A percentile compares a stretch with the other conserved stretches of the same genome.
Conservation (phyloP, 768 basidiomycete species). For the Psilocybe cubensis region DNA sequence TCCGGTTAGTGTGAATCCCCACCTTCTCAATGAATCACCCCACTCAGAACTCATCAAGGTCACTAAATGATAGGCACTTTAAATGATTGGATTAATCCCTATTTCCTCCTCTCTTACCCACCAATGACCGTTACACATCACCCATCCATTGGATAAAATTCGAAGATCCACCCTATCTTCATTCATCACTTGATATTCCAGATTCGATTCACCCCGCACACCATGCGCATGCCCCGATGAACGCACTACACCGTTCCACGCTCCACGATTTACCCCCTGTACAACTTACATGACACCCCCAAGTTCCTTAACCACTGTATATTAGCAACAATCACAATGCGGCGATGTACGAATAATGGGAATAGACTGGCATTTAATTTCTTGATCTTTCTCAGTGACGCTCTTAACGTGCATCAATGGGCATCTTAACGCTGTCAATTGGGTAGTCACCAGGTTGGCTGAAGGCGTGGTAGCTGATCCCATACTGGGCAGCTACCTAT, state of each 20-base stretch:
- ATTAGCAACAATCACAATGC: conserved; percentile 11
- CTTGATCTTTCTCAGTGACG: neutral
- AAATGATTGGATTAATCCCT: conserved; percentile 15
- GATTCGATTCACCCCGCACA: conserved; percentile 4
- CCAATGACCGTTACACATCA: conserved; percentile 7
- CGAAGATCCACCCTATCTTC: conserved; percentile 8
- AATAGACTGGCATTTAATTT: neutral
- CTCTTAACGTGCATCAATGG: neutral
- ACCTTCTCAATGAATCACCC: conserved; percentile 14
- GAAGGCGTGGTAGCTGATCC: conserved; percentile 11
- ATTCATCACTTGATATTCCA: conserved; percentile 1
- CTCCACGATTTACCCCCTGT: neutral
- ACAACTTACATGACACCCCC: neutral
- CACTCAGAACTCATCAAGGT: conserved; percentile 21
- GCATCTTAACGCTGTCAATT: conserved; percentile 1
- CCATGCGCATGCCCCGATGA: conserved; percentile 2
- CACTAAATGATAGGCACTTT: conserved; percentile 22
- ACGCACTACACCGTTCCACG: neutral
- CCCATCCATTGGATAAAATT: neutral
- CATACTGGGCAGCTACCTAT: conserved; percentile 16
- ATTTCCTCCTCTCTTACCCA: conserved; percentile 9
- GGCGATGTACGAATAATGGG: conserved; percentile 9
- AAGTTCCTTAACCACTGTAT: conserved; percentile 7
- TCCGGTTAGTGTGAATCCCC: conserved; percentile 15
- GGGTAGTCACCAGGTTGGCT: conserved; percentile 5